Percentiles rank a stretch among this genome's conserved stretches.
These are phyloP conservation scores for Alternaria sp. DNA, from an alignment of 2,329 filamentous ascomycete genomes.

Conservation along the genomic window DNA sequence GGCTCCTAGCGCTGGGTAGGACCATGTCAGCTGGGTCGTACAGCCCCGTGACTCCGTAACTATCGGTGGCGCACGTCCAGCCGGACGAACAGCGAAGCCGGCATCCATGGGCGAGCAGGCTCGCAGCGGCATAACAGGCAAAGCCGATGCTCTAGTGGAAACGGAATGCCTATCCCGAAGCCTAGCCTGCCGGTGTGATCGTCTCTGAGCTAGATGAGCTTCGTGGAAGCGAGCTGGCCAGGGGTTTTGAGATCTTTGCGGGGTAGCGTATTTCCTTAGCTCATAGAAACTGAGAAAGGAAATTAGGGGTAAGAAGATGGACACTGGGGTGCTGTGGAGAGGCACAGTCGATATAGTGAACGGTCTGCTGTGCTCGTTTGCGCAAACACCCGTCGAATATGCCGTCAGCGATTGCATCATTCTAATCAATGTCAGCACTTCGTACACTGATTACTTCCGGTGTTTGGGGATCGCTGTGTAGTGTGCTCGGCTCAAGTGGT, in stretches of 20 bases:
- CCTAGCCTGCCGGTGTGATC: conserved; percentile 13
- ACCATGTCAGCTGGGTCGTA: conserved; percentile 31
- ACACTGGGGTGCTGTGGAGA: conserved; percentile 1
- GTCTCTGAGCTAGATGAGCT: conserved; percentile 18
- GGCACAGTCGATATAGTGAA: conserved; percentile 1
- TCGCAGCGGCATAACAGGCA: conserved; percentile 22
- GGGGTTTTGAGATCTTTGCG: conserved; percentile 37
- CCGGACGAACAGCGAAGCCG: conserved; percentile 17
- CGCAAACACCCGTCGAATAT: not conserved
- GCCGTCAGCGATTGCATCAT: not conserved
- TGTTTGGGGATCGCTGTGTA: not conserved
- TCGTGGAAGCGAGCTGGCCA: conserved; percentile 8
- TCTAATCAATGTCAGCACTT: not conserved
- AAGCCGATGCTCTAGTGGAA: conserved; percentile 23
- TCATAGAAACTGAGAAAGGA: conserved; percentile 30
- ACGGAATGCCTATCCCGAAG: conserved; percentile 8
- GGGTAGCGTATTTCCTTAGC: conserved; percentile 44
- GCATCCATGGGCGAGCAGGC: conserved; percentile 21
- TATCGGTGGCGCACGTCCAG: conserved; percentile 13
- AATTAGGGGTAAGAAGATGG: conserved; percentile 2
- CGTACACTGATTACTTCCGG: not conserved
- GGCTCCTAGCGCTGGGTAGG: conserved; percentile 29
- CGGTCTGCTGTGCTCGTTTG: conserved; percentile 2
- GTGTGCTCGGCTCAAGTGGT: conserved; percentile 28
- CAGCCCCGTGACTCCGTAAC: conserved; percentile 41